Conservation (phyloP, 257 asterid genomes). For the Capsicum rhomboideum region DNA sequence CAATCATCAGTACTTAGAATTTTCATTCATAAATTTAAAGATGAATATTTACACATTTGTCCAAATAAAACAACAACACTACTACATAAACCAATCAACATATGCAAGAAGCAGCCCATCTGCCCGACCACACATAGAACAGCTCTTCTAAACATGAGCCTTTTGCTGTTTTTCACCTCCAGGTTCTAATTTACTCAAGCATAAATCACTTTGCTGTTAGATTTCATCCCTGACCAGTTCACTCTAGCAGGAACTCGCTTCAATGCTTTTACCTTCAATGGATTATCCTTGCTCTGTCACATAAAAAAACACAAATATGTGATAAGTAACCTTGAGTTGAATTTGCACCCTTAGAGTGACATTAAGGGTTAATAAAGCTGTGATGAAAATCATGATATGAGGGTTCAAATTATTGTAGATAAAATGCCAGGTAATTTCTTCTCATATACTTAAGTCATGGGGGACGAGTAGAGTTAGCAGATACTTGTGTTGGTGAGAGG, state of each 20-base stretch:
- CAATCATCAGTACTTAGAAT: neutral
- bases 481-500: too few relatives aligned
- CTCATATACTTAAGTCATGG: neutral
- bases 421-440: neutral
- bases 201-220: neutral
- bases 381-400: neutral
- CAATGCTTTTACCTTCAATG: constrained; percentile 47
- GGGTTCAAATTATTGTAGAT: neutral
- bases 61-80: neutral
- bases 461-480: too few relatives aligned
- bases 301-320: neutral
- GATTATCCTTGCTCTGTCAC: constrained; percentile 58
- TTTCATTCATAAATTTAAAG: neutral
- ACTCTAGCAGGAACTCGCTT: constrained; percentile 30
- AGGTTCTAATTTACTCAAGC: neutral
- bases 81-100: neutral
- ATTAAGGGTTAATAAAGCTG: neutral
- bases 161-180: neutral
- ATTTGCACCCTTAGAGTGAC: neutral
- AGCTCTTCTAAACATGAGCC: neutral
- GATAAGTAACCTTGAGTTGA: neutral
- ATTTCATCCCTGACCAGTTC: neutral
- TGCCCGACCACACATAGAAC: neutral
- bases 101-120: neutral
- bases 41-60: neutral